Conservation (phyloP, 2,329 filamentous ascomycete species). For the Pseudocercospora cruenta region DNA sequence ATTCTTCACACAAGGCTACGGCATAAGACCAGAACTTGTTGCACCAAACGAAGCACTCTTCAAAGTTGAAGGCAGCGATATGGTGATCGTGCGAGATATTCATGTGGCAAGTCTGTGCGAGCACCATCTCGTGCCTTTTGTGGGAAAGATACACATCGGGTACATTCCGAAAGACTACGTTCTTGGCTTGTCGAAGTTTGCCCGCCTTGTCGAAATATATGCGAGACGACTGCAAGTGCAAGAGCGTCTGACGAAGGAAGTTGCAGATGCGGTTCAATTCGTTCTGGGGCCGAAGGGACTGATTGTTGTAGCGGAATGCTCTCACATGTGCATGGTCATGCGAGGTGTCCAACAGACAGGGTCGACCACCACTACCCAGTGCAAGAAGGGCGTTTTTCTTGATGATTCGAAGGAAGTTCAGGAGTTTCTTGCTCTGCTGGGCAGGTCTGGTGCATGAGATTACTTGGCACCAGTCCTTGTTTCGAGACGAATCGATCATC, state of each 20-base stretch:
- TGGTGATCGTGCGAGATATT: slow-evolving; percentile 95
- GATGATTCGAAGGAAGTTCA: slow-evolving; percentile 89
- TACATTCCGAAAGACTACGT: slow-evolving; percentile 88
- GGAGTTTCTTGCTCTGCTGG: slow-evolving; percentile 74
- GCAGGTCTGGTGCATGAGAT: neutral
- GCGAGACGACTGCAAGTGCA: slow-evolving; percentile 90
- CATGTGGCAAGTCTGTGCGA: slow-evolving; percentile 90
- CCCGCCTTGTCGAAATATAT: slow-evolving; percentile 96
- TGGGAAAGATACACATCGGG: slow-evolving; percentile 77
- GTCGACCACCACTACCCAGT: slow-evolving; percentile 91
- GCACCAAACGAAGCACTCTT: slow-evolving; percentile 78
- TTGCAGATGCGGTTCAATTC: slow-evolving; percentile 90
- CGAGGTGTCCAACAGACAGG: slow-evolving; percentile 91
- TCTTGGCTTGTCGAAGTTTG: slow-evolving; percentile 89
- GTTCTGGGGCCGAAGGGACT: slow-evolving; percentile 92
- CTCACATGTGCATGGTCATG: slow-evolving; percentile 98
- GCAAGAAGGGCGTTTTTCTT: slow-evolving; percentile 92
- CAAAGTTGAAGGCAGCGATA: slow-evolving; percentile 88
- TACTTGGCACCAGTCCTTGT: too few species aligned
- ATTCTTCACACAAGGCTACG: slow-evolving; percentile 89
- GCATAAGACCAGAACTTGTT: slow-evolving; percentile 69
- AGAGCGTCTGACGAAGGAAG: slow-evolving; percentile 93
- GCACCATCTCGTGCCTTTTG: slow-evolving; percentile 79
- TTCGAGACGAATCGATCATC: too few species aligned
- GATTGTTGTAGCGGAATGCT: slow-evolving; percentile 95